These are phyloP conservation scores for Lippia alba DNA, from an alignment of 305 asterid species.

Conservation along the genomic window DNA sequence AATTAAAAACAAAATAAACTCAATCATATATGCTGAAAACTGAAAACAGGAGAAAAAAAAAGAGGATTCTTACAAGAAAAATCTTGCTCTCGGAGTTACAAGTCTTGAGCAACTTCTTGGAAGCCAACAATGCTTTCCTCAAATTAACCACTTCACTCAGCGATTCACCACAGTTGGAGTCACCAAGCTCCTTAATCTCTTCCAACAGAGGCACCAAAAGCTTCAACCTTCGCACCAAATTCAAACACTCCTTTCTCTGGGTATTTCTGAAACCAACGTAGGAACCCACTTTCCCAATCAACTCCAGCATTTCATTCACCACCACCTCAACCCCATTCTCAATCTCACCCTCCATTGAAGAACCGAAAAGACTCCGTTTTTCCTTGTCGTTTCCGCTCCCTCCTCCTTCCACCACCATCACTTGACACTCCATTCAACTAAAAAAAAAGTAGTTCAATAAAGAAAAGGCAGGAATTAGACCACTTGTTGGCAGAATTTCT, in stretches of 20 bases:
- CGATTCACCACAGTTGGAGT: constrained; percentile 6
- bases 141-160: constrained; percentile 32
- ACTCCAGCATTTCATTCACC: constrained; percentile 51
- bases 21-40: too few relatives aligned
- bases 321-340: constrained; percentile 33
- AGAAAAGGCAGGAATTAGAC: neutral
- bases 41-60: neutral
- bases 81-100: constrained; percentile 66
- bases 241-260: constrained; percentile 57
- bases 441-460: neutral
- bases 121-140: constrained; percentile 51
- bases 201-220: constrained; percentile 56
- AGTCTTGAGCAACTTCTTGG: constrained; percentile 56
- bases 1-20: neutral
- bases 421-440: constrained; percentile 24
- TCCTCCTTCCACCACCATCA: constrained; percentile 33
- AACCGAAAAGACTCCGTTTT: constrained; percentile 12
- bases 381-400: constrained; percentile 21
- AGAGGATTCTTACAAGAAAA: constrained; percentile 46
- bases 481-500: constrained; percentile 24
- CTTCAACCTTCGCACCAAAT: constrained; percentile 61
- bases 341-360: constrained; percentile 33
- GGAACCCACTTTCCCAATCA: constrained; percentile 50
- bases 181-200: constrained; percentile 47
- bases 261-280: constrained; percentile 52